These are phyloP conservation scores for Solanum rostratum DNA, from an alignment of 257 asterid species.

Conservation along the genomic window DNA sequence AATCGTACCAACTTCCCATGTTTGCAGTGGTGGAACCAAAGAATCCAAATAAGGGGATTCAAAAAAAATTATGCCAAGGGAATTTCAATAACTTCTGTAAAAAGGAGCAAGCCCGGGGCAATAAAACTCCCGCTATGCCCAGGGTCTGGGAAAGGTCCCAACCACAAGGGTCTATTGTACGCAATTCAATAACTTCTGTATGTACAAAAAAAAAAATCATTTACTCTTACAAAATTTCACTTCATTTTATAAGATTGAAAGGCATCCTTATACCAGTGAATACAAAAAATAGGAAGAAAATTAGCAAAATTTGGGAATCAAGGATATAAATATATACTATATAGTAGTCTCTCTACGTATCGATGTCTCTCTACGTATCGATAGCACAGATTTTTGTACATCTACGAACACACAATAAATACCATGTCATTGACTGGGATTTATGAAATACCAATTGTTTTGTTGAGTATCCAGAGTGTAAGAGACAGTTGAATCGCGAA, in stretches of 20 bases:
- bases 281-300: background rate
- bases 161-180: too few species aligned
- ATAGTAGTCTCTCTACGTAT: background rate
- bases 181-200: background rate
- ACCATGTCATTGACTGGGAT: background rate
- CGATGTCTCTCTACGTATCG: background rate
- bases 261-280: background rate
- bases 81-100: too few species aligned
- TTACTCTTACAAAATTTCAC: background rate
- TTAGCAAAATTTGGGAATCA: background rate
- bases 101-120: too few species aligned
- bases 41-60: background rate
- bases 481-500: slow-evolving; percentile 66
- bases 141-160: accelerated
- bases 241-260: background rate
- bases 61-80: too few species aligned
- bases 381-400: background rate
- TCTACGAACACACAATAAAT: background rate
- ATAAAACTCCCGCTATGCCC: too few species aligned
- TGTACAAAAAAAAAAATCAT: background rate
- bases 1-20: too few species aligned
- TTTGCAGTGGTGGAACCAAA: background rate
- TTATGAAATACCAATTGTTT: slow-evolving; percentile 64
- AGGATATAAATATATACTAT: background rate
- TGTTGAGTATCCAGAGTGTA: slow-evolving; percentile 82